Evolutionary conservation across 805 yeast species (phyloP).

Genomic region (Zygosaccharomyces bisporus): DNA sequence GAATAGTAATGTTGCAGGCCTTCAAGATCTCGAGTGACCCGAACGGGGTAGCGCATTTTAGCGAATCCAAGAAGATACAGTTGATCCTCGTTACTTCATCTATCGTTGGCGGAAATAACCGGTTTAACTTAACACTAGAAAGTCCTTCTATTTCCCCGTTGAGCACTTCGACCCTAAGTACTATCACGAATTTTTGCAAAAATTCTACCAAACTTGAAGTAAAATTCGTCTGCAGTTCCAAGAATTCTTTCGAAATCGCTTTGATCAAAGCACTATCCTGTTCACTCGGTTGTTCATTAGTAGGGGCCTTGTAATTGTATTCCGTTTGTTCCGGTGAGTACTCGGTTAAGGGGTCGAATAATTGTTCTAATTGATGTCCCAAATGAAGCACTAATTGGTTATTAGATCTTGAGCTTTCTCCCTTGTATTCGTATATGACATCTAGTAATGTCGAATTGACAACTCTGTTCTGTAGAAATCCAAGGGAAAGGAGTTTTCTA

Average conservation of each 20-base stretch:
- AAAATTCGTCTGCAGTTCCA: slow-evolving; percentile 67
- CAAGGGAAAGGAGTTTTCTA: slow-evolving; percentile 47
- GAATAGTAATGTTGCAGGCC: slow-evolving; percentile 78
- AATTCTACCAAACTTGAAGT: slow-evolving; percentile 70
- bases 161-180: slow-evolving; percentile 66
- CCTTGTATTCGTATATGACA: slow-evolving; percentile 62
- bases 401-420: slow-evolving; percentile 55
- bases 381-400: slow-evolving; percentile 70
- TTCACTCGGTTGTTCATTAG: slow-evolving; percentile 14
- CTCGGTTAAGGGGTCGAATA: slow-evolving; percentile 86
- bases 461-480: slow-evolving; percentile 50
- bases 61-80: slow-evolving; percentile 74
- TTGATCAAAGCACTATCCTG: slow-evolving; percentile 35
- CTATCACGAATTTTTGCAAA: slow-evolving; percentile 73
- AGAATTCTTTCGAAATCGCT: slow-evolving; percentile 61
- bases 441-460: slow-evolving; percentile 61
- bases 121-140: slow-evolving; percentile 65
- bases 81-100: slow-evolving; percentile 91
- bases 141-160: slow-evolving; percentile 49
- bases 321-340: slow-evolving; percentile 90
- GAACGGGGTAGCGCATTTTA: slow-evolving; percentile 58
- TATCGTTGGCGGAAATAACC: slow-evolving; percentile 88
- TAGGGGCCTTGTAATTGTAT: slow-evolving; percentile 62
- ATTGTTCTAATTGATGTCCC: slow-evolving; percentile 82
- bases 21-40: slow-evolving; percentile 75